These are phyloP conservation scores for Neurospora sp. DNA, from an alignment of 495 filamentous ascomycete genomes.

Conservation along the genomic window DNA sequence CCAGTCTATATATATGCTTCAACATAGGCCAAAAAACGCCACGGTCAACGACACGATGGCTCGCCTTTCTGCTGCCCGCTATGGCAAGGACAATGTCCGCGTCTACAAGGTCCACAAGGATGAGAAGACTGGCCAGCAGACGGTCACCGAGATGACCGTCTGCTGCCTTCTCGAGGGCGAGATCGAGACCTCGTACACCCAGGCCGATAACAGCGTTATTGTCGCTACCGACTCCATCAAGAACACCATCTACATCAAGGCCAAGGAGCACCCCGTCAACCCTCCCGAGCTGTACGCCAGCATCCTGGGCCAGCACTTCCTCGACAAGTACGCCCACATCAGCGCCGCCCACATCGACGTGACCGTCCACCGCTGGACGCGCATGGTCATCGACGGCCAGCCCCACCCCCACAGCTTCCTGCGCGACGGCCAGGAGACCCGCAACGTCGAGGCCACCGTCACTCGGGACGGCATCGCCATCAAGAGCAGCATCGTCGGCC, in stretches of 20 bases:
- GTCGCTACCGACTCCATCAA: constrained; percentile 98
- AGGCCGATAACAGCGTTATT: constrained; percentile 88
- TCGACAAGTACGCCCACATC: constrained; percentile 82
- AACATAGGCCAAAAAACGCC: background rate
- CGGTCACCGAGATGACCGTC: constrained; percentile 91
- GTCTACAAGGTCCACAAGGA: constrained; percentile 87
- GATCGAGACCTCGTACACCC: constrained; percentile 87
- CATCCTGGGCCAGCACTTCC: constrained; percentile 76
- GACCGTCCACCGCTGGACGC: constrained; percentile 81
- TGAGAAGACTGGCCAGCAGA: constrained; percentile 62
- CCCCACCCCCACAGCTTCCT: constrained; percentile 95
- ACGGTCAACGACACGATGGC: constrained; percentile 33
- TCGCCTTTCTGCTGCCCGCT: constrained; percentile 61
- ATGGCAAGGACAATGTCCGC: constrained; percentile 97
- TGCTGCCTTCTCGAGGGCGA: constrained; percentile 81
- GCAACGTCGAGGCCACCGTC: constrained; percentile 57
- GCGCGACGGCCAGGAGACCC: constrained; percentile 79
- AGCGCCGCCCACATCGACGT: constrained; percentile 68
- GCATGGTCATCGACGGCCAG: constrained; percentile 76
- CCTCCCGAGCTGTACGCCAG: constrained; percentile 89
- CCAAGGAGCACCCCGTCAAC: constrained; percentile 86
- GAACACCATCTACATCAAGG: constrained; percentile 89
- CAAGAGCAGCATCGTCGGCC: constrained; percentile 56
- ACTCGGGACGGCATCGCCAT: constrained; percentile 56
- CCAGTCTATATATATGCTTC: background rate